Conservation (phyloP, 805 yeast species). For the Brettanomyces bruxellensis region DNA sequence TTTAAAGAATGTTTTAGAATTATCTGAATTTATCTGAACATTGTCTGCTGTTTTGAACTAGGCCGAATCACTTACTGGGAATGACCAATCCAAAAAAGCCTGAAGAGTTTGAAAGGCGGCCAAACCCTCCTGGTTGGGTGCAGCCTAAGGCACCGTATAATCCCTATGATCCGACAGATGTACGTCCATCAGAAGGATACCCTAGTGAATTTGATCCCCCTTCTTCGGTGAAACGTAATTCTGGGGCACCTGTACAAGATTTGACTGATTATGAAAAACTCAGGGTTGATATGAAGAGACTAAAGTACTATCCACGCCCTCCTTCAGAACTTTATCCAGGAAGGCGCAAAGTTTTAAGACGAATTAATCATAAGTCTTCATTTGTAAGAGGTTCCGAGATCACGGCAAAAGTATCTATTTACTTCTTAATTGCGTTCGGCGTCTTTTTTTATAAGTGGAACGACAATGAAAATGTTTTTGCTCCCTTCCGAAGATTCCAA, state of each 20-base stretch:
- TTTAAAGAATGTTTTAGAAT: too few species aligned
- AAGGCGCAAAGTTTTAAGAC: slow-evolving; percentile 60
- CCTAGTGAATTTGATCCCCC: slow-evolving; percentile 75
- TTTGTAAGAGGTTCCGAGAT: slow-evolving; percentile 54
- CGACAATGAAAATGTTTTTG: slow-evolving; percentile 67
- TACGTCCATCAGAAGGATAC: slow-evolving; percentile 75
- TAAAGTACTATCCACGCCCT: slow-evolving; percentile 76
- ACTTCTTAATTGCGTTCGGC: slow-evolving; percentile 44
- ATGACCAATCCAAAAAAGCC: slow-evolving; percentile 2
- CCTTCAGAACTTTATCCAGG: slow-evolving; percentile 68
- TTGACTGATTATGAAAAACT: slow-evolving; percentile 61
- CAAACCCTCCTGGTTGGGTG: slow-evolving; percentile 73
- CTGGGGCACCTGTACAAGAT: slow-evolving; percentile 43
- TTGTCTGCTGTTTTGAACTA: too few species aligned
- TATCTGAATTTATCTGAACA: too few species aligned
- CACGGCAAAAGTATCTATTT: slow-evolving; percentile 43
- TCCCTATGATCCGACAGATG: slow-evolving; percentile 73
- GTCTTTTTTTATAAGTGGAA: slow-evolving; percentile 79
- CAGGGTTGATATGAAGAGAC: slow-evolving; percentile 61
- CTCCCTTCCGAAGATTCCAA: slow-evolving; percentile 56
- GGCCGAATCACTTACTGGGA: too few species aligned
- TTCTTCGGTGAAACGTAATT: slow-evolving; percentile 41
- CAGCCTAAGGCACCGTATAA: slow-evolving; percentile 80
- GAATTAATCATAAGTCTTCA: slow-evolving; percentile 41
- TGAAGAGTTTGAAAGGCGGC: slow-evolving; percentile 43